Evolutionary conservation across 495 filamentous ascomycete species (phyloP).

Genomic region (Tuber umbilicatum): DNA sequence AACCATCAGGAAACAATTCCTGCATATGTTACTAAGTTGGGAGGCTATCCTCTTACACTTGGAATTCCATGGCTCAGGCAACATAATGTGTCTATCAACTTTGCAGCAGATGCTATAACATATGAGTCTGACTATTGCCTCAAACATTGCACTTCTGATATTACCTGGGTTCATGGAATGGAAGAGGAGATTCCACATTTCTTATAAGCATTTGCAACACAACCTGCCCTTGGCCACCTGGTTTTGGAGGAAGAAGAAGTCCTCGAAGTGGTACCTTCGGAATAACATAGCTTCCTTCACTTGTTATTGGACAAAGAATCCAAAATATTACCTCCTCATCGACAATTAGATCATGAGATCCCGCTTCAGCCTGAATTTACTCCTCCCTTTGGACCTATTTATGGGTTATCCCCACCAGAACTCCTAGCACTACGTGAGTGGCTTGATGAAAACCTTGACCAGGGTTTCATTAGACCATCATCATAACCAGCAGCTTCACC

Average conservation of each 20-base stretch:
- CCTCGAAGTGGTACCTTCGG: neutral
- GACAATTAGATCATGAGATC: slow-evolving; percentile 14
- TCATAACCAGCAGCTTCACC: slow-evolving; percentile 7
- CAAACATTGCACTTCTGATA: neutral
- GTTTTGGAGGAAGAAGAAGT: neutral
- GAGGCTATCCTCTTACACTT: neutral
- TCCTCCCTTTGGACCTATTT: slow-evolving; percentile 12
- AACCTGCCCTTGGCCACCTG: too few species aligned
- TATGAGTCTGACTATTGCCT: too few species aligned
- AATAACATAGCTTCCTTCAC: slow-evolving; percentile 11
- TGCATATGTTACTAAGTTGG: neutral
- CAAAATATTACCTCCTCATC: slow-evolving; percentile 7
- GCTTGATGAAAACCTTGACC: slow-evolving; percentile 10
- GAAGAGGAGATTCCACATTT: too few species aligned
- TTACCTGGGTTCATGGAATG: neutral
- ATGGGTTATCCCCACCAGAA: slow-evolving; percentile 4
- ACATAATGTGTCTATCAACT: too few species aligned
- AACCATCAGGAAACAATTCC: neutral
- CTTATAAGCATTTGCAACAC: too few species aligned
- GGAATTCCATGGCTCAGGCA: too few species aligned
- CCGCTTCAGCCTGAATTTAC: slow-evolving; percentile 10
- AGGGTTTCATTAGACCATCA: slow-evolving; percentile 2
- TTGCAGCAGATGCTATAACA: too few species aligned
- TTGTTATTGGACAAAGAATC: neutral
- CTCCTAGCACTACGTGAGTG: slow-evolving; percentile 7